A percentile compares a stretch with the other conserved stretches of the same genome.
Evolutionary conservation across 768 basidiomycete species (phyloP).

Genomic region (Pisolithus sp.): DNA sequence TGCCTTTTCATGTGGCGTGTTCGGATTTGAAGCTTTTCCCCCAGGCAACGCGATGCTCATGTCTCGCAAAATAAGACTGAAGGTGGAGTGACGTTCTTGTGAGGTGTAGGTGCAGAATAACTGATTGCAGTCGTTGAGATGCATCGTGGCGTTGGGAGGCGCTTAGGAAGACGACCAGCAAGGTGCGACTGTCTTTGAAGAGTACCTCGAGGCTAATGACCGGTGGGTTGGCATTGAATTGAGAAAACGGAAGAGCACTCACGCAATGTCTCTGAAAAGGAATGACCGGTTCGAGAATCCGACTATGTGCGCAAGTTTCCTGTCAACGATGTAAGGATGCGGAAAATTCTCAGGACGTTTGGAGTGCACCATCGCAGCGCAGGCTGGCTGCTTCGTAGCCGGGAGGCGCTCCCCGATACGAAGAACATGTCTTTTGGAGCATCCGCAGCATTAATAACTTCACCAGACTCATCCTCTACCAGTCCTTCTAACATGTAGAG

Average conservation of each 20-base stretch:
- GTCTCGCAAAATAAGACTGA: conserved; percentile 40
- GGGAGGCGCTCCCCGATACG: conserved; percentile 78
- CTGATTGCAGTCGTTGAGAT: conserved; percentile 44
- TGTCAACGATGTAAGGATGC: conserved; percentile 22
- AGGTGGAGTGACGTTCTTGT: conserved; percentile 37
- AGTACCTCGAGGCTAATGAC: conserved; percentile 74
- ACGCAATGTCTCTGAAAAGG: conserved; percentile 90
- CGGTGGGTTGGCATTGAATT: neutral
- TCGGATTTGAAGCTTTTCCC: conserved; percentile 4
- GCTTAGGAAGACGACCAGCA: conserved; percentile 76
- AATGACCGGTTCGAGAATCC: conserved; percentile 78
- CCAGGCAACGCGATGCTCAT: conserved; percentile 22
- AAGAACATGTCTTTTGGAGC: conserved; percentile 77
- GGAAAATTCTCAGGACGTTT: neutral
- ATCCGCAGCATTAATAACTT: conserved; percentile 82
- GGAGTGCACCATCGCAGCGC: conserved; percentile 72
- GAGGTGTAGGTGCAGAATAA: conserved; percentile 37
- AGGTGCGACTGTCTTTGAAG: conserved; percentile 85
- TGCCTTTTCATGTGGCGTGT: conserved; percentile 30
- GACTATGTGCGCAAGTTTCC: conserved; percentile 74
- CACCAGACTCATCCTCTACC: conserved; percentile 79
- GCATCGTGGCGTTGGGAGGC: conserved; percentile 57
- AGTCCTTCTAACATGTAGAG: conserved; percentile 89
- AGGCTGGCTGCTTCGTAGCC: conserved; percentile 70
- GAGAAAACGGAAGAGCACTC: conserved; percentile 26